Evolutionary conservation across 805 yeast species (phyloP), one percentile per base, ranked within the genome.

Genomic region (Starmerella vaccinii): DNA sequence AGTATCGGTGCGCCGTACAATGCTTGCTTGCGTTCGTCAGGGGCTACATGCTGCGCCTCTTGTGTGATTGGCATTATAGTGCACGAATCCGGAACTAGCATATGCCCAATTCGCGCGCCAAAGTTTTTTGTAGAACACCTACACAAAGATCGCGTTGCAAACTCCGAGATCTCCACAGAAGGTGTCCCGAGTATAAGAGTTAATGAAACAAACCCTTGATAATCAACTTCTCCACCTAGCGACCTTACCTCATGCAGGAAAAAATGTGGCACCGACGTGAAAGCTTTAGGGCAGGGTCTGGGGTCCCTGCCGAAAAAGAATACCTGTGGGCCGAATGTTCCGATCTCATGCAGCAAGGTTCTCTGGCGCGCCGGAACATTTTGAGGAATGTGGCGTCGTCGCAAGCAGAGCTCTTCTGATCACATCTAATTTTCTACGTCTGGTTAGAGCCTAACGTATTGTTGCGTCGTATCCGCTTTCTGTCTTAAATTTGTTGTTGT

Each of bases 1-100:
- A 60, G 56, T 33, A 64, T 61, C 13, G 40, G 49, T 6, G 42
- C 26, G 6, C 35, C 42, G 10, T 35, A 16, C 21, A 19, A 15
- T 13, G 16, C 9, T 30, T 23, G 38, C 38, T 16, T 34, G 12
- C 22, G 38, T n/a, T 34, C 10, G 2, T 34, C 38, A 10, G 3
- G 21, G 7, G 38, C 13, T n/a, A 4, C 22, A 6, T 7, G 38
- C 22, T 15, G 38, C 10, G 38, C 38, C 38, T 34, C 38, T 16
- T 19, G 12, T 34, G 40, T 21, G 7, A 37, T 9, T 15, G 40
- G 40, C 10, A 22, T 2, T 26, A 37, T 37, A 12, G 40, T 34
- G 22, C 18, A n/a, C 6, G 13, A 16, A 16, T 16, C 38, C 6
- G 18, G 22, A 10, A 10, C 12, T 19, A 7, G 38, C 38, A 34